phyloP scores from a whole-genome alignment of 768 basidiomycete species.

The Candolleomyces efflorescens region DNA sequence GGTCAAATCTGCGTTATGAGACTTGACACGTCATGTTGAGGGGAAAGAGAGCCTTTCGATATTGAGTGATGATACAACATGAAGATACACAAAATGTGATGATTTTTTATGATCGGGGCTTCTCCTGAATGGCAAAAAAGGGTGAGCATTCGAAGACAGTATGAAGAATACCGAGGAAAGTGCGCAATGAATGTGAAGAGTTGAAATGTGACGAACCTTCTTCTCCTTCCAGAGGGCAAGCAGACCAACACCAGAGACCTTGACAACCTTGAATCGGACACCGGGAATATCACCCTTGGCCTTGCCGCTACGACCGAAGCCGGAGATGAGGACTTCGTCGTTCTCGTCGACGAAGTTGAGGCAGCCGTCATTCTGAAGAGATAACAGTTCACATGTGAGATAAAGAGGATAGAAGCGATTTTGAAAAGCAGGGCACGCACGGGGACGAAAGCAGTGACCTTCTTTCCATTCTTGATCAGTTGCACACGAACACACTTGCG shows the following conservation, averaged over 20 bases:
- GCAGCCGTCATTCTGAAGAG: constrained; percentile 85
- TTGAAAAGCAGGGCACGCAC: constrained; percentile 41
- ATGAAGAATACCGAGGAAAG: constrained; percentile 2
- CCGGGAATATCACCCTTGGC: constrained; percentile 99
- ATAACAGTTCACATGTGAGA: not conserved
- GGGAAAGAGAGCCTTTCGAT: constrained; percentile 10
- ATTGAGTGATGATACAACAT: constrained; percentile 5
- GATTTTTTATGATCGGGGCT: constrained; percentile 56
- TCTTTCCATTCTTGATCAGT: constrained; percentile 99
- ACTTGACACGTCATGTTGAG: too few species aligned
- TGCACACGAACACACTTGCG: constrained; percentile 99
- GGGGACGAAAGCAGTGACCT: constrained; percentile 99
- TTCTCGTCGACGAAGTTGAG: constrained; percentile 99
- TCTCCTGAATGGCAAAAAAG: constrained; percentile 45
- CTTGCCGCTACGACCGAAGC: constrained; percentile 99
- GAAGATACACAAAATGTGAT: constrained; percentile 12
- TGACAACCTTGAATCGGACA: constrained; percentile 99
- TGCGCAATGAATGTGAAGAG: not conserved
- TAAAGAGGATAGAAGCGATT: not conserved
- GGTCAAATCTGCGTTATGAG: too few species aligned
- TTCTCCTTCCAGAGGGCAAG: constrained; percentile 99
- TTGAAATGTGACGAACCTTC: constrained; percentile 59
- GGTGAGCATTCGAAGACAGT: not conserved
- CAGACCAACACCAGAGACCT: constrained; percentile 98
- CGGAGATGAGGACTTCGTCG: constrained; percentile 99